phyloP scores from a whole-genome alignment of 2,329 filamentous ascomycete species.

The Triangularia verruculosa region DNA sequence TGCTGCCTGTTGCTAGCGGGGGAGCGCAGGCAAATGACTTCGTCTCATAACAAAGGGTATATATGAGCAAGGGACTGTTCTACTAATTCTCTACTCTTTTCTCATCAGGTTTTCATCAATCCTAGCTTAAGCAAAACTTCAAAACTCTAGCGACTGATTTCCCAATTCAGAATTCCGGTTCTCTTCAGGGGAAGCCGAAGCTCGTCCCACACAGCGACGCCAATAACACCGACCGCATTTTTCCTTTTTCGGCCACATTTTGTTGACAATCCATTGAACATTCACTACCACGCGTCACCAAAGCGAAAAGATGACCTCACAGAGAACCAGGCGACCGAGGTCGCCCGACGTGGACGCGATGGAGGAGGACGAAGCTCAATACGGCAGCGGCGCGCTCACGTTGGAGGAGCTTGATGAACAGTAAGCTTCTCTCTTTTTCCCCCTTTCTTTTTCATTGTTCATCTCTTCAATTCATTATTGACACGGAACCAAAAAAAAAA shows the following conservation, averaged over 20 bases:
- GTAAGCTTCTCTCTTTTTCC: constrained; percentile 20
- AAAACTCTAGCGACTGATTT: background rate
- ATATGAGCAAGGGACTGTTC: background rate
- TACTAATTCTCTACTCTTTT: background rate
- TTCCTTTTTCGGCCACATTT: background rate
- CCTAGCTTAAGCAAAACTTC: background rate
- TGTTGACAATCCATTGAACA: background rate
- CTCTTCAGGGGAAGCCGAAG: background rate
- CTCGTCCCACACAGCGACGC: no score
- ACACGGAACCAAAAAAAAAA: background rate
- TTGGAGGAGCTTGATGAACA: constrained; percentile 42
- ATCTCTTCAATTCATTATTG: background rate
- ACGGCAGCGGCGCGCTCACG: constrained; percentile 39
- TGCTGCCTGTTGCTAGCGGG: constrained; percentile 17
- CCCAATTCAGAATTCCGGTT: background rate
- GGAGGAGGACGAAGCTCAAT: constrained; percentile 53
- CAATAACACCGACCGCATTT: background rate
- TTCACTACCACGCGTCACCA: background rate
- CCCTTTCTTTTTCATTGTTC: background rate
- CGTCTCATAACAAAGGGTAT: background rate
- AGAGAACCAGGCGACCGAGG: constrained; percentile 26
- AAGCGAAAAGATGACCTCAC: background rate
- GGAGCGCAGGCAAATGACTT: constrained; percentile 12
- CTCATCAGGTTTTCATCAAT: background rate
- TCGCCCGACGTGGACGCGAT: constrained; percentile 41